Evolutionary conservation across 2,329 filamentous ascomycete genomes (phyloP).

Genomic region (Penicillium sp.): DNA sequence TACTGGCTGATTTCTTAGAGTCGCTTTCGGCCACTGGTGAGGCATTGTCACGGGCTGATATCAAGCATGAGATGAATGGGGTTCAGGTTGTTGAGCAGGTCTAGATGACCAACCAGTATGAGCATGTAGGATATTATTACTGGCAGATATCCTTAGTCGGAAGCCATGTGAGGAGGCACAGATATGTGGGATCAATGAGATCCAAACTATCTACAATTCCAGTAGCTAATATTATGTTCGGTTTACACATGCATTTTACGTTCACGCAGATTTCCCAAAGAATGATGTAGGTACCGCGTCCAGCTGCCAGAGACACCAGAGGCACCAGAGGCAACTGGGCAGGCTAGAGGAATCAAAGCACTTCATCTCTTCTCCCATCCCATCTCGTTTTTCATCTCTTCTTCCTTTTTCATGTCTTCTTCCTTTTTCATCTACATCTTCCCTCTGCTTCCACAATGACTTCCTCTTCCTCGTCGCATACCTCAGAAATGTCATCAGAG

Average conservation of each 20-base stretch:
- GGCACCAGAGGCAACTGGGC: too few relatives aligned
- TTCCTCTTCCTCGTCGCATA: neutral
- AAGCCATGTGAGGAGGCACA: neutral
- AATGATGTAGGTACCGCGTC: neutral
- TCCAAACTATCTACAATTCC: neutral
- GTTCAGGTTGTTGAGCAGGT: slow-evolving; percentile 10
- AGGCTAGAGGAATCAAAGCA: too few relatives aligned
- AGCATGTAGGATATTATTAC: neutral
- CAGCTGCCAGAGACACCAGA: neutral
- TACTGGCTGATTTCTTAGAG: slow-evolving; percentile 35
- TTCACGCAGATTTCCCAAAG: neutral
- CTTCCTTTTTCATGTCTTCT: neutral
- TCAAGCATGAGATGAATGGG: slow-evolving; percentile 12
- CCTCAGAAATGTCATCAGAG: neutral
- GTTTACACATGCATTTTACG: neutral
- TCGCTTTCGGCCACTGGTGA: slow-evolving; percentile 33
- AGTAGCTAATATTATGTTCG: neutral
- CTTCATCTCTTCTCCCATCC: too few relatives aligned
- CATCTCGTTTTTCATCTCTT: neutral
- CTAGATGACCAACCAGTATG: neutral
- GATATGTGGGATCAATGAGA: neutral
- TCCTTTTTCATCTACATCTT: neutral
- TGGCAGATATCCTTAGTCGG: neutral
- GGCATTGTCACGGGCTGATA: slow-evolving; percentile 19
- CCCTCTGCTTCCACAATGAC: neutral